A percentile compares a stretch with the other conserved stretches of the same genome.
phyloP scores from a whole-genome alignment of 306 rosid species.

The Crotalaria pallida region DNA sequence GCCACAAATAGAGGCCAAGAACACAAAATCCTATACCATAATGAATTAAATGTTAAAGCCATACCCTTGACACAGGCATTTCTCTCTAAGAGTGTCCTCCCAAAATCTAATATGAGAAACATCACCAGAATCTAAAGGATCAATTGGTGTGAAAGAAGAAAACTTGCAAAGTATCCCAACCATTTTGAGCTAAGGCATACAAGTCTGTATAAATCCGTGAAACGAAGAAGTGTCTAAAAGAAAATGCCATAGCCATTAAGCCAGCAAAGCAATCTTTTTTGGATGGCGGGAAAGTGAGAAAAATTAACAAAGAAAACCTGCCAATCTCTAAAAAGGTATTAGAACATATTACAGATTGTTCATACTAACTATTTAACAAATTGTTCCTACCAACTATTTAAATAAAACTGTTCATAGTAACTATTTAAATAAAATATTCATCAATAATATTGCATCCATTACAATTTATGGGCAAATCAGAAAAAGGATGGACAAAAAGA shows the following conservation, averaged over 20 bases:
- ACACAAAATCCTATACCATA: background rate
- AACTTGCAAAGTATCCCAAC: background rate
- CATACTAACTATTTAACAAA: background rate
- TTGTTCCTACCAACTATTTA: background rate
- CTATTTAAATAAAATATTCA: background rate
- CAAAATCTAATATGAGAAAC: background rate
- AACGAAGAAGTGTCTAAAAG: background rate
- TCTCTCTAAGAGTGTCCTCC: background rate
- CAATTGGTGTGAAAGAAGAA: background rate
- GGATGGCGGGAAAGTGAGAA: background rate
- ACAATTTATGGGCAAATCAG: background rate
- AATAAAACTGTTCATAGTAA: conserved; percentile 7
- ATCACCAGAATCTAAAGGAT: background rate
- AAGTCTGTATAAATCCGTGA: background rate
- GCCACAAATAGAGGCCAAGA: background rate
- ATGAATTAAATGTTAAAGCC: background rate
- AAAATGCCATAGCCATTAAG: background rate
- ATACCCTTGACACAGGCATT: background rate
- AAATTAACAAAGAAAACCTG: background rate
- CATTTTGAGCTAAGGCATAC: conserved; percentile 2
- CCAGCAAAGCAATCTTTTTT: background rate
- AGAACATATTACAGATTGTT: conserved; percentile 1
- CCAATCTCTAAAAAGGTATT: background rate
- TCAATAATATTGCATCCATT: background rate
- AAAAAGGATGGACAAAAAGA: background rate